These are phyloP conservation scores for Hypoxylon sp. DNA, from an alignment of 2,329 filamentous ascomycete genomes.

Conservation along the genomic window DNA sequence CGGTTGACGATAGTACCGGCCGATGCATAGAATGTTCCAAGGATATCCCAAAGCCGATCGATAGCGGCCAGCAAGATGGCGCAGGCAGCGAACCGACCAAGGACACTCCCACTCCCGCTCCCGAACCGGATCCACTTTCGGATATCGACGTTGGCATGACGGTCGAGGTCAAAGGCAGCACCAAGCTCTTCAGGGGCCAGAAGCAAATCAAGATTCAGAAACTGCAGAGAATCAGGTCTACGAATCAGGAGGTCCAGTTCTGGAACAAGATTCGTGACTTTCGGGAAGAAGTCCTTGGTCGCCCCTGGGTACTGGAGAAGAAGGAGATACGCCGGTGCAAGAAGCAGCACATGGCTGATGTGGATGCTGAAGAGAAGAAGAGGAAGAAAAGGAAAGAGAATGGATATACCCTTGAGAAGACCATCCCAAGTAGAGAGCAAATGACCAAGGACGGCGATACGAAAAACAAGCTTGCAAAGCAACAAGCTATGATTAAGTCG, in stretches of 20 bases:
- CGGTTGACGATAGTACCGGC: constrained; percentile 77
- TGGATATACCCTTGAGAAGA: constrained; percentile 17
- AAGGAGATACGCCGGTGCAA: constrained; percentile 66
- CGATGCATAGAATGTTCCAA: constrained; percentile 67
- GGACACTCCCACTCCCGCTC: constrained; percentile 19
- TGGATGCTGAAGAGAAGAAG: constrained; percentile 46
- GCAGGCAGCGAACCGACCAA: constrained; percentile 4
- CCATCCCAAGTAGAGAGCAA: constrained; percentile 2
- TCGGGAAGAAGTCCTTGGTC: constrained; percentile 63
- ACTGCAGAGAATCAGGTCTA: constrained; percentile 64
- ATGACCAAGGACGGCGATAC: constrained; percentile 13
- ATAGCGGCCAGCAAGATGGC: constrained; percentile 7
- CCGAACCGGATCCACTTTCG: constrained; percentile 27
- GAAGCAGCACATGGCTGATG: constrained; percentile 60
- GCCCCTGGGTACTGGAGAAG: constrained; percentile 69
- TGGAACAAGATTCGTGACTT: constrained; percentile 71
- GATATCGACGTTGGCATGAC: constrained; percentile 66
- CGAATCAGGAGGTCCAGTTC: constrained; percentile 70
- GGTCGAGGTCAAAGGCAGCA: constrained; percentile 70
- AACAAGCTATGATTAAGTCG: constrained; percentile 41
- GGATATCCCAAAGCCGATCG: constrained; percentile 44
- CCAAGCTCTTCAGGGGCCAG: constrained; percentile 64
- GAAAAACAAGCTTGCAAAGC: constrained; percentile 32
- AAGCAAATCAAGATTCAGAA: constrained; percentile 69
- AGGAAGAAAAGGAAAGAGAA: constrained; percentile 44